Evolutionary conservation across 1,139 yeast genomes (phyloP), one percentile per base, ranked within the genome.

Genomic region (Meyerozyma carpophila): DNA sequence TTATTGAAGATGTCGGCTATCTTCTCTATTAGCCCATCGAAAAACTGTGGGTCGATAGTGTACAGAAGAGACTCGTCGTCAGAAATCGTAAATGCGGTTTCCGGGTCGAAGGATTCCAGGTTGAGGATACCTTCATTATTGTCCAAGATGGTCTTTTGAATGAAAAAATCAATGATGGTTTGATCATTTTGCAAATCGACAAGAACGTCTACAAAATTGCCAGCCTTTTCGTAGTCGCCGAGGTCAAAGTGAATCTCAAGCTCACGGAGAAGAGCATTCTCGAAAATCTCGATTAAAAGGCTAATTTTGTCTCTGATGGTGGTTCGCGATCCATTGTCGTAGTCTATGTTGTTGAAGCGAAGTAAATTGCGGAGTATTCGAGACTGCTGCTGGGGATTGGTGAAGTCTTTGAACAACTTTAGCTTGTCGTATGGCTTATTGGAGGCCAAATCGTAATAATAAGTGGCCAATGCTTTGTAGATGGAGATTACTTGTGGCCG

Each of bases 221-320:
- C 57, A 13, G 75, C 63, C 25, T 62, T 56, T 10, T 55, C 57
- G 51, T 64, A 75, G 43, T 85, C 82, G 43, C 73, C 68, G 3
- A 70, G 61, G 42, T 77, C 82, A 51, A 78, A 77, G 51, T 75
- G 79, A 32, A 73, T 65, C 45, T 85, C 94, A 51, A 90, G 72
- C 52, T 89, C 96, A 40, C 81, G 66, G 29, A 87, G 59, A 8
- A 86, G 73, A 0, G 94, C 89, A 56, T 77, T 84, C 43, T 85
- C 85, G 57, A 88, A 87, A 32, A 86, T 70, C 55, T 85, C 94
- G 40, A 81, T 63, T n/a, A 83, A 69, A 1, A 84, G 70, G 32
- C 71, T 72, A 41, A 84, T 63, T 50, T 79, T 75, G 41, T 74
- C 79, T 29, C 70, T 56, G 21, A 70, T 70, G 6, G 63, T 57